Conservation (phyloP, 2,329 filamentous ascomycete species). For the Elsinoe batatas region DNA sequence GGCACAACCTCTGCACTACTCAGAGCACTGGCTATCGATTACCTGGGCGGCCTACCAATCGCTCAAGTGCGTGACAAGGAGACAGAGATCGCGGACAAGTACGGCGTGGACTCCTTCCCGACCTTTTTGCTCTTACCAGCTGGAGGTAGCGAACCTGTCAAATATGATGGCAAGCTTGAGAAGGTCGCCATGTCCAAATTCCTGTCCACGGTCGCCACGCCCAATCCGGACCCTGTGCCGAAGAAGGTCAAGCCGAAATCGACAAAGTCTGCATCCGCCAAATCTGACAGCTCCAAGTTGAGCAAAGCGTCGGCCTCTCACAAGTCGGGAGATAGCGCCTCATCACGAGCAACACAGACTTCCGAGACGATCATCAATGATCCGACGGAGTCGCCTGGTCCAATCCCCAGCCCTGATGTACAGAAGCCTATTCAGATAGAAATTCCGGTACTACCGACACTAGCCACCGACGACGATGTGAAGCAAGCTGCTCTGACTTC, state of each 20-base stretch:
- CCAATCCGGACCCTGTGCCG: constrained; percentile 66
- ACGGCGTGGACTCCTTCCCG: constrained; percentile 69
- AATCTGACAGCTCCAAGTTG: constrained; percentile 40
- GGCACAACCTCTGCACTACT: constrained; percentile 74
- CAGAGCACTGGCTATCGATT: constrained; percentile 82
- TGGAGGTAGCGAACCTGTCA: constrained; percentile 55
- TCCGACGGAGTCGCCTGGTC: constrained; percentile 46
- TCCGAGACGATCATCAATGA: constrained; percentile 41
- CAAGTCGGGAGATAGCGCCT: constrained; percentile 39
- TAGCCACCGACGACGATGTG: constrained; percentile 44
- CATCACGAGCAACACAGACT: constrained; percentile 39
- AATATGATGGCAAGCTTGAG: constrained; percentile 75
- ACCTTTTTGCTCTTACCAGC: constrained; percentile 70
- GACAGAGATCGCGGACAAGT: constrained; percentile 57
- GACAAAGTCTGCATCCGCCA: constrained; percentile 36
- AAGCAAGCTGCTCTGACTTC: constrained; percentile 61
- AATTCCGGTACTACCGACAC: constrained; percentile 55
- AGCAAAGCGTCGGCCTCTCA: constrained; percentile 44
- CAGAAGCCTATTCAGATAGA: constrained; percentile 43
- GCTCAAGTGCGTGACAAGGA: constrained; percentile 82
- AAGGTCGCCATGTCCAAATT: constrained; percentile 76
- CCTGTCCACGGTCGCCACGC: constrained; percentile 64
- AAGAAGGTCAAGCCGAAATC: constrained; percentile 33
- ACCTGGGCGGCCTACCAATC: constrained; percentile 66
- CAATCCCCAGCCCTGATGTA: constrained; percentile 36